Conservation (phyloP, 2,329 filamentous ascomycete genomes). For the Fusarium lateritium region DNA sequence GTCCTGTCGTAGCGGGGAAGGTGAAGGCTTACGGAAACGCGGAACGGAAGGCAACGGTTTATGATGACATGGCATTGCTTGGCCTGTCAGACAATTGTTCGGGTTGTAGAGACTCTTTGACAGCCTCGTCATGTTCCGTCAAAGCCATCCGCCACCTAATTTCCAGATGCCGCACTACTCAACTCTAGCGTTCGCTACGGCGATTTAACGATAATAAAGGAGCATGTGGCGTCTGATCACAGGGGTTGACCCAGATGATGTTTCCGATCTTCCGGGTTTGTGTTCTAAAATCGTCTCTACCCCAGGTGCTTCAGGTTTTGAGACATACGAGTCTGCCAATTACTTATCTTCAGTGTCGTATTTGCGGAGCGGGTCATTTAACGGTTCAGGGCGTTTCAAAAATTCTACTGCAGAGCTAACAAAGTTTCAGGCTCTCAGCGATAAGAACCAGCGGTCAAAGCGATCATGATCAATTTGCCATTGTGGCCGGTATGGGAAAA, state of each 20-base stretch:
- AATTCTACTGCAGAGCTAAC: too few relatives aligned
- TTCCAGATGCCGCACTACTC: conserved; percentile 3
- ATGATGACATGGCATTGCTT: too few relatives aligned
- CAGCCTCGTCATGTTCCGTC: background rate
- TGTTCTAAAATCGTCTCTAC: background rate
- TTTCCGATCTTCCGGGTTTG: conserved; percentile 20
- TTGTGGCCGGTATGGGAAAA: too few relatives aligned
- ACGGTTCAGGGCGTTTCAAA: background rate
- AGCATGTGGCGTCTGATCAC: conserved; percentile 18
- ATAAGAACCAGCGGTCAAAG: too few relatives aligned
- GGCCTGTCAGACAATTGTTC: background rate
- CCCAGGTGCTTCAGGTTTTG: background rate
- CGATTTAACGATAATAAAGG: conserved; percentile 7
- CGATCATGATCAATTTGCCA: too few relatives aligned
- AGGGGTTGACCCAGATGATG: conserved; percentile 10
- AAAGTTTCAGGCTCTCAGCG: too few relatives aligned
- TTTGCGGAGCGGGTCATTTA: background rate
- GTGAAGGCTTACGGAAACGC: background rate
- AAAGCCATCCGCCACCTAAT: conserved; percentile 14
- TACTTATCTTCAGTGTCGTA: background rate
- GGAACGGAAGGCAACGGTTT: background rate
- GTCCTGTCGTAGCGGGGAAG: conserved; percentile 3
- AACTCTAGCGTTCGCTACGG: conserved; percentile 9
- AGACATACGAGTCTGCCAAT: background rate
- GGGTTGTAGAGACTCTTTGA: background rate